Evolutionary conservation across 306 rosid genomes (phyloP), one percentile per base, ranked within the genome.

Genomic region (Lathyrus tuberosus): DNA sequence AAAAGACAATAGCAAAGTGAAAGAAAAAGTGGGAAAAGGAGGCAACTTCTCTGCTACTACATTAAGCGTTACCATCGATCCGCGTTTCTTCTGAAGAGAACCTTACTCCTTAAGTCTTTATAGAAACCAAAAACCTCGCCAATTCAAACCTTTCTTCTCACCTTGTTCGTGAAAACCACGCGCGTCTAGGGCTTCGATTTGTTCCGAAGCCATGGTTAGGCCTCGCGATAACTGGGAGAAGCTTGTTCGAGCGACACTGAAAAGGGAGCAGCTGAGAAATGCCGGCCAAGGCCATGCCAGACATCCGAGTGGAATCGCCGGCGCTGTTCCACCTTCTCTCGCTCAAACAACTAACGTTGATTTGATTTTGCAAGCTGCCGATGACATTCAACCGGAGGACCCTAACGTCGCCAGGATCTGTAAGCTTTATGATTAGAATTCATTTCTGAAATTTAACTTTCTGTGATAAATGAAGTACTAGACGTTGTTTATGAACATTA

Each of bases 281-380:
- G 84, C 88, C 9, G 95, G 95, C 17, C 85, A 74, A 49, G 97
- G 92, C 8, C 90, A 83, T 10, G 85, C 28, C 31, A 79, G 97
- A 58, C 76, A 67, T 0, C 78, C 89, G 2, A 84, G 87, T 18
- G 98, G 96, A 35, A 88, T 94, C 67, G 97, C 91, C 71, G 92
- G 91, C 9, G 82, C 89, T 2, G 90, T 94, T 53, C 97, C 96
- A 1, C 84, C 91, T 3, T 94, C 97, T 14, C 96, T 90, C 3
- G 89, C 83, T 42, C 84, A 76, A 63, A 69, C 84, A 4, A 86
- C 94, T 2, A 86, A 94, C 76, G 70, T 94, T 69, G 97, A 94
- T 37, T 80, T 87, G 52, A 94, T 94, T 77, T 79, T 94, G 46
- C 96, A 83, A 35, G 97, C 98, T 8, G 98, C 97, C 20, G 96